Evolutionary conservation across 805 yeast species (phyloP).

Genomic region (Soucietia sequanensis): DNA sequence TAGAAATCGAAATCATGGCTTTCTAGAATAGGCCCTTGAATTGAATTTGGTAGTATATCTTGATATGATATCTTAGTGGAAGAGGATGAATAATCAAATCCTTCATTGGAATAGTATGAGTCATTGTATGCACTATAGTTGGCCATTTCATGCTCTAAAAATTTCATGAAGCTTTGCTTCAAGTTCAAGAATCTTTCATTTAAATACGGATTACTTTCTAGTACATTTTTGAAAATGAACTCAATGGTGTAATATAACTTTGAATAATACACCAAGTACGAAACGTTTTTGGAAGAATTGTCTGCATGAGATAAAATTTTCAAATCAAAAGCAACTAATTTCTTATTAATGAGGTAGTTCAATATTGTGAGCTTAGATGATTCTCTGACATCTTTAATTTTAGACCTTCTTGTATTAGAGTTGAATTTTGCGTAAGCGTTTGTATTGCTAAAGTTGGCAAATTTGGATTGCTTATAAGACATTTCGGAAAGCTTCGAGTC

Average conservation of each 20-base stretch:
- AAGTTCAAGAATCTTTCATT: constrained; percentile 14
- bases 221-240: constrained; percentile 16
- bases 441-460: constrained; percentile 22
- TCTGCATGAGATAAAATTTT: constrained; percentile 20
- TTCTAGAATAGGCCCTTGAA: neutral
- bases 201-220: constrained; percentile 11
- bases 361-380: constrained; percentile 23
- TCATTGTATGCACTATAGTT: constrained; percentile 14
- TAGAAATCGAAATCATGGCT: constrained; percentile 14
- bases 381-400: constrained; percentile 16
- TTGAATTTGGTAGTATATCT: neutral
- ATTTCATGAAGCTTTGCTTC: constrained; percentile 20
- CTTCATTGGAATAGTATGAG: constrained; percentile 1
- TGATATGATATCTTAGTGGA: neutral
- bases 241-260: constrained; percentile 34
- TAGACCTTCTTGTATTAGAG: constrained; percentile 11
- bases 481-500: constrained; percentile 28
- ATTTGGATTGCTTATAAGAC: constrained; percentile 28
- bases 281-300: neutral
- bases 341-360: constrained; percentile 27
- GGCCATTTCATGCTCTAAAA: constrained; percentile 26
- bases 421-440: constrained; percentile 19
- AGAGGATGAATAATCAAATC: neutral
- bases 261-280: constrained; percentile 28
- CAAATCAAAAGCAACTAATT: constrained; percentile 29